Conservation (phyloP, 1,284 basidiomycete species). For the Leccinum griseonigrum region DNA sequence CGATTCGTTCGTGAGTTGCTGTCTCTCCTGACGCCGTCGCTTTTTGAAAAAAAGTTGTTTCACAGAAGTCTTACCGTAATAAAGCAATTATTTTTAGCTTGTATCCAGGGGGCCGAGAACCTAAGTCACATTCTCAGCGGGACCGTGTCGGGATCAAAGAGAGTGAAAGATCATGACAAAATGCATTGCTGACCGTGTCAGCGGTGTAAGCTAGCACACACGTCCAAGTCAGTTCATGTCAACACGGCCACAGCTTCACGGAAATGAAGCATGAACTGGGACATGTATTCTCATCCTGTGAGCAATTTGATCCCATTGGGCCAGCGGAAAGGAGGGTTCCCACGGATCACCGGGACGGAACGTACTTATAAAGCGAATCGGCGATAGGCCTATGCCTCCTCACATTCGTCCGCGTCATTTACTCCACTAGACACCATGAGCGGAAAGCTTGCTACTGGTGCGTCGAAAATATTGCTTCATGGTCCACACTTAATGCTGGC, state of each 20-base stretch:
- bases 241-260: constrained; percentile 2
- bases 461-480: background rate
- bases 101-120: background rate
- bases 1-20: background rate
- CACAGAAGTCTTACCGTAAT: background rate
- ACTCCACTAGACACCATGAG: constrained; percentile 38
- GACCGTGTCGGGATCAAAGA: background rate
- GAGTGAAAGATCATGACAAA: background rate
- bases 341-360: constrained; percentile 19
- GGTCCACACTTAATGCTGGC: background rate
- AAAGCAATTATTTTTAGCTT: constrained; percentile 1
- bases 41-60: background rate
- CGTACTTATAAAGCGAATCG: constrained; percentile 3
- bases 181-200: background rate
- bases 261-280: background rate
- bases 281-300: constrained; percentile 22
- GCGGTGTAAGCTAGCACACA: constrained; percentile 14
- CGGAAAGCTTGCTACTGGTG: constrained; percentile 54
- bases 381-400: background rate
- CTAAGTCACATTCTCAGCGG: background rate
- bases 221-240: background rate
- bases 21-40: background rate
- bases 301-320: constrained; percentile 9
- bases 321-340: constrained; percentile 14
- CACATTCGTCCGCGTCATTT: constrained; percentile 7